These are phyloP conservation scores for Coemansia sp. DNA, from an alignment of 192 early-diverging fungal species.

Conservation along the genomic window DNA sequence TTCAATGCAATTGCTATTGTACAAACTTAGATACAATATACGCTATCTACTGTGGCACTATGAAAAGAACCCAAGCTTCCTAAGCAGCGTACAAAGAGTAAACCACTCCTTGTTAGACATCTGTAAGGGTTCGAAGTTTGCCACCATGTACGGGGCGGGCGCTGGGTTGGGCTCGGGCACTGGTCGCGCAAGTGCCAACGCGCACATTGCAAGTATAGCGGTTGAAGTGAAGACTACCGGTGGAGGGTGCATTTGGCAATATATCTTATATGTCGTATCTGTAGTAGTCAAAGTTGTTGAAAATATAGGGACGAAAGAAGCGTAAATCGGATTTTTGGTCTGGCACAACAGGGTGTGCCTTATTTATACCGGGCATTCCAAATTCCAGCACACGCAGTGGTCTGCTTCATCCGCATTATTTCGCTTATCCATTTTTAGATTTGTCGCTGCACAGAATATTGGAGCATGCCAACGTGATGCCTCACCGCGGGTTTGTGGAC, in stretches of 20 bases:
- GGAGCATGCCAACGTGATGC: not conserved
- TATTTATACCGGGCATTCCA: not conserved
- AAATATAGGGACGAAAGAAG: not conserved
- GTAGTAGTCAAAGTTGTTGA: not conserved
- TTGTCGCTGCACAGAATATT: not conserved
- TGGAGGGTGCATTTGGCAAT: not conserved
- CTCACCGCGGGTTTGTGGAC: not conserved
- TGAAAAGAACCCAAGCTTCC: conserved; percentile 2
- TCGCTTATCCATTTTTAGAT: too few relatives aligned
- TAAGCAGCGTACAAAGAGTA: not conserved
- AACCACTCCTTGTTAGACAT: not conserved
- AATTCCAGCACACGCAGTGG: not conserved
- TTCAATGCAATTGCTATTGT: too few relatives aligned
- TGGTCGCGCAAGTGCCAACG: not conserved
- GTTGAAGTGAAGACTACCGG: not conserved
- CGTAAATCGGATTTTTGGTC: not conserved
- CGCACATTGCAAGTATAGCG: conserved; percentile 1
- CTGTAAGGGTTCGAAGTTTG: not conserved
- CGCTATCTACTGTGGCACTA: not conserved
- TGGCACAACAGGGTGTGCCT: not conserved
- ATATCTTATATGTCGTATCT: not conserved
- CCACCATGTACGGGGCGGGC: conserved; percentile 7
- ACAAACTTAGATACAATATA: too few relatives aligned
- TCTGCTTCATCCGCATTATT: not conserved
- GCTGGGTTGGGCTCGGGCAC: conserved; percentile 5